These are phyloP conservation scores for Coemansia sp. DNA, from an alignment of 192 early-diverging fungal species.

Conservation along the genomic window DNA sequence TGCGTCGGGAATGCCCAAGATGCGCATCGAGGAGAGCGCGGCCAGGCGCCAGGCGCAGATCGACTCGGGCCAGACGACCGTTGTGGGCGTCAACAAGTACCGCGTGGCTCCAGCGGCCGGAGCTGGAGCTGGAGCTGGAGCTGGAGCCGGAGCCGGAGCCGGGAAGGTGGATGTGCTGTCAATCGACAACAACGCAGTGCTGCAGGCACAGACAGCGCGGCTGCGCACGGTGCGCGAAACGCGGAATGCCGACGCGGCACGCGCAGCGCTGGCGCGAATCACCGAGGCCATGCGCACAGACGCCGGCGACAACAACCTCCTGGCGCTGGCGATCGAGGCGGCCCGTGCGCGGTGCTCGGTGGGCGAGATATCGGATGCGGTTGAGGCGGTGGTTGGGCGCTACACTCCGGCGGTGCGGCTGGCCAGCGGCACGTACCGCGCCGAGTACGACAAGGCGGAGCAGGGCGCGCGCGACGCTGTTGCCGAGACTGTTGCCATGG, in stretches of 20 bases:
- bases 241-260: slow-evolving; percentile 59
- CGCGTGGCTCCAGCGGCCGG: slow-evolving; percentile 60
- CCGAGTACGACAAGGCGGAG: slow-evolving; percentile 67
- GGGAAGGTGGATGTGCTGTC: slow-evolving; percentile 61
- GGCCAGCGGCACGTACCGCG: slow-evolving; percentile 84
- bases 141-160: not conserved
- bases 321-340: slow-evolving; percentile 75
- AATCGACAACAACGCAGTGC: slow-evolving; percentile 81
- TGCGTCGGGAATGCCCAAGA: slow-evolving; percentile 84
- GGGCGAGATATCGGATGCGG: slow-evolving; percentile 80
- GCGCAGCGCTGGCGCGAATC: slow-evolving; percentile 61
- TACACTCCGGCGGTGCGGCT: slow-evolving; percentile 81
- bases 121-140: slow-evolving; percentile 54
- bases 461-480: slow-evolving; percentile 57
- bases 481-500: slow-evolving; percentile 61
- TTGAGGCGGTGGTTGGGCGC: slow-evolving; percentile 82
- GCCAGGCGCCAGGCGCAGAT: slow-evolving; percentile 88
- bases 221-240: slow-evolving; percentile 59
- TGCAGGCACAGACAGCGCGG: slow-evolving; percentile 67
- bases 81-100: slow-evolving; percentile 94
- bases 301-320: slow-evolving; percentile 64
- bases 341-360: slow-evolving; percentile 78
- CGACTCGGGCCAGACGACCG: slow-evolving; percentile 81
- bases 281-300: slow-evolving; percentile 64
- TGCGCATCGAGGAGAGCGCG: slow-evolving; percentile 84